Conservation (phyloP, 768 basidiomycete genomes). For the Galerina marginata region DNA sequence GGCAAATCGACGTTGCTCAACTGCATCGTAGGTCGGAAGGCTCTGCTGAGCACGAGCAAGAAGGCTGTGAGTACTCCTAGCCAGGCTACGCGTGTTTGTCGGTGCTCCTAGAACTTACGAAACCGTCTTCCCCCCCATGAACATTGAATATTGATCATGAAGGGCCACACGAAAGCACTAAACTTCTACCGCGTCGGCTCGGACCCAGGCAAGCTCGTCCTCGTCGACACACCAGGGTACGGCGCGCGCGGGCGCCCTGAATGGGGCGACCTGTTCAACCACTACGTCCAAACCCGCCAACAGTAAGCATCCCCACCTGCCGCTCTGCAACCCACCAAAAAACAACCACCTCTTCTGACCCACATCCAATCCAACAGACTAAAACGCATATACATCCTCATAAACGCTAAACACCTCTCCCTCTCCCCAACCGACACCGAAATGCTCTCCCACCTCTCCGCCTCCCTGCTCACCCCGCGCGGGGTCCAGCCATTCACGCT, state of each 20-base stretch:
- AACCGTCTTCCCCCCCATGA: background rate
- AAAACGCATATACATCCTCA: conserved; percentile 69
- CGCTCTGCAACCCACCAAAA: background rate
- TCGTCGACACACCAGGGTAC: conserved; percentile 86
- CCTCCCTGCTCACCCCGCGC: conserved; percentile 41
- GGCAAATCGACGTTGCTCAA: conserved; percentile 82
- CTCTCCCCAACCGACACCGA: conserved; percentile 58
- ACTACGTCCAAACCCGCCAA: conserved; percentile 63
- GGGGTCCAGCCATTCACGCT: conserved; percentile 57
- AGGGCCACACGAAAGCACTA: conserved; percentile 77
- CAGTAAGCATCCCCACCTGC: conserved; percentile 49
- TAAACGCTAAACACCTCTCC: conserved; percentile 67
- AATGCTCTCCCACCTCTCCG: conserved; percentile 65
- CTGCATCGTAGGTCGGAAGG: conserved; percentile 61
- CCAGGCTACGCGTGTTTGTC: background rate
- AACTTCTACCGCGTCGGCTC: conserved; percentile 76
- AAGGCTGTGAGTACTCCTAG: conserved; percentile 59
- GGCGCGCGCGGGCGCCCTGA: conserved; percentile 74
- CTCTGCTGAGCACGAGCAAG: conserved; percentile 67
- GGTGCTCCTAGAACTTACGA: background rate
- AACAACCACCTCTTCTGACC: conserved; percentile 7
- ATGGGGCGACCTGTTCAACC: conserved; percentile 75
- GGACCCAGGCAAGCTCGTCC: conserved; percentile 60
- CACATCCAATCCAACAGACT: conserved; percentile 49
- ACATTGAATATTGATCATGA: background rate